Conservation (phyloP, 306 rosid species). For the Erythrophleum fordii region DNA sequence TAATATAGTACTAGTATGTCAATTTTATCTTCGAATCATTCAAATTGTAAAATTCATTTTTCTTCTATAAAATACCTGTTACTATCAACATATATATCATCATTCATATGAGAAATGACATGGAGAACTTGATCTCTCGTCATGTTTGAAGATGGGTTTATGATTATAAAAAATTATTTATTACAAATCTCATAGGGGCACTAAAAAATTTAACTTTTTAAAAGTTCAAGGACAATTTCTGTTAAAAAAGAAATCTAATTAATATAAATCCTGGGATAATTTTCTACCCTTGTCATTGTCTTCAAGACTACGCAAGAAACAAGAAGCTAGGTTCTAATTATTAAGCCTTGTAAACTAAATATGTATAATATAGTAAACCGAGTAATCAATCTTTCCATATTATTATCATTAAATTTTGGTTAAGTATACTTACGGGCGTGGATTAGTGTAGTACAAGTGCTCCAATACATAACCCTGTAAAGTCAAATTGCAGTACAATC, state of each 20-base stretch:
- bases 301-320: background rate
- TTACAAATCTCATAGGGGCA: too few species aligned
- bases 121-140: background rate
- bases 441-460: constrained; percentile 9
- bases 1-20: background rate
- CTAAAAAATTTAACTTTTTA: too few species aligned
- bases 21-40: background rate
- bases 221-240: background rate
- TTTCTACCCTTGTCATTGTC: background rate
- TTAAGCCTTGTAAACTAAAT: background rate
- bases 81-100: background rate
- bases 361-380: background rate
- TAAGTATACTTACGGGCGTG: background rate
- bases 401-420: background rate
- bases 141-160: background rate
- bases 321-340: background rate
- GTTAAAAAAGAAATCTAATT: background rate
- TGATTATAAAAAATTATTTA: background rate
- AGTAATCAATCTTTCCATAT: background rate
- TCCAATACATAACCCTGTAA: background rate
- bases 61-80: background rate
- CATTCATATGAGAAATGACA: background rate
- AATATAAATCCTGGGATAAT: background rate
- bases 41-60: background rate
- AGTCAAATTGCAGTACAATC: constrained; percentile 27